Evolutionary conservation across 106 monocot genomes (phyloP), one percentile per base, ranked within the genome.

Genomic region (Dendrobium nobile): DNA sequence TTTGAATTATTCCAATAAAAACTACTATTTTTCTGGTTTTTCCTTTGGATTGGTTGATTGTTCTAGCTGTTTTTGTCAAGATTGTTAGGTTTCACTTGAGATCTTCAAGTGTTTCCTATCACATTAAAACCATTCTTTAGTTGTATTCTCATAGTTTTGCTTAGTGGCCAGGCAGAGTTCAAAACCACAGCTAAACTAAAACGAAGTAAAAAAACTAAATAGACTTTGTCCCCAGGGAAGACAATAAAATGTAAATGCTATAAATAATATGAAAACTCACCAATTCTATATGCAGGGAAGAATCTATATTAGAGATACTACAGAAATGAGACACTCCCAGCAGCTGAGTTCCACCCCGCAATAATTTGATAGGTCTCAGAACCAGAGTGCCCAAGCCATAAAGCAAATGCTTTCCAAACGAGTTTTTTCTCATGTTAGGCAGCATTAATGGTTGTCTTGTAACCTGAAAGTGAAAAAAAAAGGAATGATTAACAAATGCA

Each of bases 281-380:
- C 84, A 93, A 80, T 81, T 93, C 93, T 75, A 96, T 93, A 79
- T 94, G 89, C 75, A 97, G 75, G 8, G 89, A 85, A 15, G 96
- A 88, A 33, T 91, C 79, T 75, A 83, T 72, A 78, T 68, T 81
- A 67, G 95, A 67, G 75, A 87, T 86, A 37, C 80, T 93, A 45
- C 93, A 93, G 54, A 91, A 81, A 72, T 81, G 88, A 44, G 83
- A 82, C 19, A 86, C 77, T 48, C 85, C 90, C 20, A 88, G 78
- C 37, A 89, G 77, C 16, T 84, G 80, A 40, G 79, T 82, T 48
- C 83, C 84, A 67, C 83, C 86, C n/a, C 83, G 79, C 79, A 92
- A 81, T 65, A 80, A 84, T 89, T 84, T 90, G 31, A 89, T 81
- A 70, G 95, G 93, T 20, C 77, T 85, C 17, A 86, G 44, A 43